phyloP scores from a whole-genome alignment of 139 green algal genomes.

The Chlorella sp. region DNA sequence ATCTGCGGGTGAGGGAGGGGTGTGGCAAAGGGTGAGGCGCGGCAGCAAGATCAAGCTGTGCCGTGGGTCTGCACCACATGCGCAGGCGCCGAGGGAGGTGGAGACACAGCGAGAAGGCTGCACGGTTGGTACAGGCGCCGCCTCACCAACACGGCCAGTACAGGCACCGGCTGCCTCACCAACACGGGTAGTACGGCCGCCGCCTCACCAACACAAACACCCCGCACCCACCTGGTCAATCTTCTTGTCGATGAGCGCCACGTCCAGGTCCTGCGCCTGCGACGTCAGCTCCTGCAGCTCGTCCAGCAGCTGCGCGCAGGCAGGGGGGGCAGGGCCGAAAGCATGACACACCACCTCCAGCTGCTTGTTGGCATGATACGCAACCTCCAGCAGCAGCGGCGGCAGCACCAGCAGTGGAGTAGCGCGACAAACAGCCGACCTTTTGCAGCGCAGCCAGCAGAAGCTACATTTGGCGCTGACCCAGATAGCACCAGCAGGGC shows the following conservation, averaged over 20 bases:
- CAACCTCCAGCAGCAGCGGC: no score
- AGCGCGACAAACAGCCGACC: no score
- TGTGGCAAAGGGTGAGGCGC: not conserved
- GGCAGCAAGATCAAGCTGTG: no score
- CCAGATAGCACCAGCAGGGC: no score
- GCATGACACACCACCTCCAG: no score
- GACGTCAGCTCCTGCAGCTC: slow-evolving; percentile 86
- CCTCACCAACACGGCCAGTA: not conserved
- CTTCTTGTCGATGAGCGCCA: slow-evolving; percentile 87
- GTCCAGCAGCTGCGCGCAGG: slow-evolving; percentile 76
- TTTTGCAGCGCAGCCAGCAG: no score
- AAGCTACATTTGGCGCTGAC: no score
- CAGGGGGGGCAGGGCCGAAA: not conserved
- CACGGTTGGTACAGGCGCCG: not conserved
- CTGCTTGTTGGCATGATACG: no score
- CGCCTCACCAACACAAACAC: not conserved
- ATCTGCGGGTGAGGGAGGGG: slow-evolving; percentile 58
- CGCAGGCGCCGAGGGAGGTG: no score
- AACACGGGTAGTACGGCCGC: not conserved
- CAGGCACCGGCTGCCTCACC: not conserved
- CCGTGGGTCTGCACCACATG: no score
- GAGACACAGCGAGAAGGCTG: no score
- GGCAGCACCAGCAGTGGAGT: no score
- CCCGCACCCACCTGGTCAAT: slow-evolving; percentile 80
- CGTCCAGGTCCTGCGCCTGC: slow-evolving; percentile 81